Evolutionary conservation across 1,284 basidiomycete genomes (phyloP), one percentile per base, ranked within the genome.

Genomic region (Malassezia psittaci): DNA sequence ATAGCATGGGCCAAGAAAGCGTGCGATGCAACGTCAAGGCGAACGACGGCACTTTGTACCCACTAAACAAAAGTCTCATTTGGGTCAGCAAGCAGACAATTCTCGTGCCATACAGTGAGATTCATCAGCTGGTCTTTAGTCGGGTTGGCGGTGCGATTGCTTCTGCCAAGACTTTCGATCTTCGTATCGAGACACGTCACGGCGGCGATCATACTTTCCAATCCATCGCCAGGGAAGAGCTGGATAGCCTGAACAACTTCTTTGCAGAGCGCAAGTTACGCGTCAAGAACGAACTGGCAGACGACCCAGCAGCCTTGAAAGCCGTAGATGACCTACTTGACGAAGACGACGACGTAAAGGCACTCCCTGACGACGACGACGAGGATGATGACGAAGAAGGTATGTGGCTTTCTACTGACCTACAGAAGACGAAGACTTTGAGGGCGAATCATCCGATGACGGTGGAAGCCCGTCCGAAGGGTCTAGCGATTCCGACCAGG

Each of bases 1-100:
- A 77, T 52, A 77, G 77, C n/a, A 77, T 78, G 52, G 78, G 79
- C 9, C 76, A 79, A 54, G 75, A 76, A 44, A 79, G 79, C 47
- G 77, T 98, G 78, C 96, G 96, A 78, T 91, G 90, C 66, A 96
- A 96, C 77, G 82, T 98, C 69, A 98, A 98, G 78, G 94, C 94
- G 41, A 83, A 88, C 13, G 91, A 96, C 76, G 94, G 94, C 61
- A 89, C 96, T 75, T 83, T 99, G 24, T 98, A 96, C 81, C 84
- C 96, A 79, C 84, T 99, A 60, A 94, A 98, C 75, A 96, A 96
- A 82, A 89, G 87, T 74, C 81, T 99, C 48, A 88, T 99, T 77
- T 99, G 96, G 79, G 90, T 98, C 52, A 90, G 91, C 57, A 98
- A 96, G 77, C 86, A 90, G 69, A 91, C 94, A 1, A 85, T 86